These are phyloP conservation scores for Ananas comosus DNA, from an alignment of 176 grass and related monocot species.

Conservation along the genomic window DNA sequence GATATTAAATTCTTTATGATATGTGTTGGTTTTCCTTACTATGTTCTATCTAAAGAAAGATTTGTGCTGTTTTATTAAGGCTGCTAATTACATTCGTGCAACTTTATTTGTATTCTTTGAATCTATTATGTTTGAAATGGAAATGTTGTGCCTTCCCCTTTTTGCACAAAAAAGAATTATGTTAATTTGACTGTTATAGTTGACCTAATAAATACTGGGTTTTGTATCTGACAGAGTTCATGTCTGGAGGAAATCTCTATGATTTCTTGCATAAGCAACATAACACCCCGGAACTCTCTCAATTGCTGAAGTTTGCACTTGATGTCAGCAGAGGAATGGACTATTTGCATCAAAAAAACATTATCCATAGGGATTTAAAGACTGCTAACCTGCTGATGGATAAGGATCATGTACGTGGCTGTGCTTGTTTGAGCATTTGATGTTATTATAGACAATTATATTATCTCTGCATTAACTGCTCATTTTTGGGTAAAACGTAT, in stretches of 20 bases:
- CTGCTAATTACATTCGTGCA: too few species aligned
- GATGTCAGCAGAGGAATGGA: conserved; percentile 88
- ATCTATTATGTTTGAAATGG: too few species aligned
- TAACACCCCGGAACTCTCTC: conserved; percentile 52
- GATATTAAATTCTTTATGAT: too few species aligned
- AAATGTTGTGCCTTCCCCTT: too few species aligned
- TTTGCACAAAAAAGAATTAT: too few species aligned
- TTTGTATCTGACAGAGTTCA: conserved; percentile 71
- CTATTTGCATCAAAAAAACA: conserved; percentile 84
- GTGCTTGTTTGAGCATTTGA: conserved; percentile 6
- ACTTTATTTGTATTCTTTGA: too few species aligned
- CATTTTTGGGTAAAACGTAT: not conserved
- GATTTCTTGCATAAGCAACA: conserved; percentile 83
- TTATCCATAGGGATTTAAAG: conserved; percentile 97
- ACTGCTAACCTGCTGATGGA: conserved; percentile 96
- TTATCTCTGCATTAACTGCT: too few species aligned
- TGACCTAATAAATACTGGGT: conserved; percentile 4
- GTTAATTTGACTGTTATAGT: not conserved
- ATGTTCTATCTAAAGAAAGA: too few species aligned
- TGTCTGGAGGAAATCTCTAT: conserved; percentile 96
- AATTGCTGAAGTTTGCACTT: conserved; percentile 79
- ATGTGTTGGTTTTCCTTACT: too few species aligned
- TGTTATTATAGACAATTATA: conserved; percentile 7
- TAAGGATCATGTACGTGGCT: conserved; percentile 66
- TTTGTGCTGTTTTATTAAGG: too few species aligned